Percentiles rank a stretch among this genome's conserved stretches.
Conservation (phyloP, 2,329 filamentous ascomycete genomes). For the Ophiosphaerella herpotricha region DNA sequence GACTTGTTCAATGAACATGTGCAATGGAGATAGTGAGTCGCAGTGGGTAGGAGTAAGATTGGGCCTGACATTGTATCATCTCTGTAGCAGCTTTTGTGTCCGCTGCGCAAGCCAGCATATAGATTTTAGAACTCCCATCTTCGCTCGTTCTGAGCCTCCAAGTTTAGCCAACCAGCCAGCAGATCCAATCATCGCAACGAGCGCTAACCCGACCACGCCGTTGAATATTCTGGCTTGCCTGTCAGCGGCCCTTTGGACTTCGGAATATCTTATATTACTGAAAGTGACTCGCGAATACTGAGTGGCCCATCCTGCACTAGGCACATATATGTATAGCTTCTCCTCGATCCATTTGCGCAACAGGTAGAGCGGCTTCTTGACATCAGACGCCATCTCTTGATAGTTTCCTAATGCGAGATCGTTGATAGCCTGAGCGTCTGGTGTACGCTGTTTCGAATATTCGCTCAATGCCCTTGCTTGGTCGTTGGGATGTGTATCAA, state of each 20-base stretch:
- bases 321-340: constrained; percentile 74
- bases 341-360: constrained; percentile 88
- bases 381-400: constrained; percentile 87
- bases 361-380: constrained; percentile 76
- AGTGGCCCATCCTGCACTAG: constrained; percentile 82
- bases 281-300: constrained; percentile 94
- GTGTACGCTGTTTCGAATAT: constrained; percentile 74
- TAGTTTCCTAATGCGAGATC: constrained; percentile 92
- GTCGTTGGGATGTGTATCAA: constrained; percentile 67
- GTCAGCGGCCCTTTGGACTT: constrained; percentile 73
- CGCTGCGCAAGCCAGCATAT: constrained; percentile 33
- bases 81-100: constrained; percentile 20
- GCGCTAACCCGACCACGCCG: constrained; percentile 27
- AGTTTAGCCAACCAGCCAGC: constrained; percentile 27
- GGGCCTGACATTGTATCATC: constrained; percentile 3
- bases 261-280: constrained; percentile 86
- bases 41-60: no score
- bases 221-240: constrained; percentile 40
- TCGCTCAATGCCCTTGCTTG: constrained; percentile 62
- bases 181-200: constrained; percentile 21
- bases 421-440: constrained; percentile 88
- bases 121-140: constrained; percentile 33
- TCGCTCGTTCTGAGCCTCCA: constrained; percentile 25
- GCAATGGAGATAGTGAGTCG: neutral
- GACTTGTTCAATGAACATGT: neutral